Conservation (phyloP, 306 rosid genomes). For the Oemleria cerasiformis region DNA sequence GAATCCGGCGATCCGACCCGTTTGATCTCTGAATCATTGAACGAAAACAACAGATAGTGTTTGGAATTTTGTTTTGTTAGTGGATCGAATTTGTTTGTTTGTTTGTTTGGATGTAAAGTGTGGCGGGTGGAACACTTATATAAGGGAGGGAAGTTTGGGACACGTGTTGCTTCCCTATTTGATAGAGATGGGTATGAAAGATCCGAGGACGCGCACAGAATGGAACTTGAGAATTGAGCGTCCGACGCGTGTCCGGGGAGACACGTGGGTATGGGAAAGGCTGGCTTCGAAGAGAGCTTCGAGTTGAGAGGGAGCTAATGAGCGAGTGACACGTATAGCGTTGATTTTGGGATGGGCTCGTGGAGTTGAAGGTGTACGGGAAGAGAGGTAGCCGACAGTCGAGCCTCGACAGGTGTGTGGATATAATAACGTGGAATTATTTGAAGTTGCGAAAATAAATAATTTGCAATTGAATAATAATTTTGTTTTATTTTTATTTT, state of each 20-base stretch:
- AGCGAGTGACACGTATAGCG: slow-evolving; percentile 38
- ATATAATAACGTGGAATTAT: slow-evolving; percentile 36
- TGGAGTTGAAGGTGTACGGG: slow-evolving; percentile 34
- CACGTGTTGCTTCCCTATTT: slow-evolving; percentile 41
- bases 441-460: neutral
- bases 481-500: neutral
- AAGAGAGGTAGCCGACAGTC: slow-evolving; percentile 43
- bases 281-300: slow-evolving; percentile 26
- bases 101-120: neutral
- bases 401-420: neutral
- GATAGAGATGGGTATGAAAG: neutral
- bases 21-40: slow-evolving; percentile 42
- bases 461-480: neutral
- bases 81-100: neutral
- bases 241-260: neutral
- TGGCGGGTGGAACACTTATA: slow-evolving; percentile 2
- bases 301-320: neutral
- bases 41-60: neutral
- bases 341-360: slow-evolving; percentile 20
- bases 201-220: neutral
- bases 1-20: slow-evolving; percentile 62
- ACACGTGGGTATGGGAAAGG: slow-evolving; percentile 27
- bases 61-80: slow-evolving; percentile 17
- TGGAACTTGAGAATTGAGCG: neutral
- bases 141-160: neutral